phyloP scores from a whole-genome alignment of 352 stramenopile species.

The Globisporangium spinosum region DNA sequence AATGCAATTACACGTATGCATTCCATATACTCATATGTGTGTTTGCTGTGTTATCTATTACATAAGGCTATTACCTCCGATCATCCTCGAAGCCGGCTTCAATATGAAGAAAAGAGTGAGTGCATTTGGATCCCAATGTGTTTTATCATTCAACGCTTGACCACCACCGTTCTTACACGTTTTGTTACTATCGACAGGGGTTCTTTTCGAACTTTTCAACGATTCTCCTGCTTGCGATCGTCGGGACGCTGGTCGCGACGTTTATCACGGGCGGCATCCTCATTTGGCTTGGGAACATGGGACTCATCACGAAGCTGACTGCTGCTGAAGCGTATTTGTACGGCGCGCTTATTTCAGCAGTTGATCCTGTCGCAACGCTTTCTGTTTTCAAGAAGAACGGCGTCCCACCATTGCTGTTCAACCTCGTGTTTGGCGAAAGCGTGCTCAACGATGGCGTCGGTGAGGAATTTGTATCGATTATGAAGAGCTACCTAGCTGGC shows the following conservation, averaged over 20 bases:
- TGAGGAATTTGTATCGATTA: conserved; percentile 36
- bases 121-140: background rate
- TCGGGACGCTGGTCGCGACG: conserved; percentile 74
- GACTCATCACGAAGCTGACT: conserved; percentile 74
- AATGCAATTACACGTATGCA: background rate
- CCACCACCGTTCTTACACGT: conserved; percentile 5
- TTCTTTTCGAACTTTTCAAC: conserved; percentile 88
- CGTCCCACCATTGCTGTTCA: conserved; percentile 88
- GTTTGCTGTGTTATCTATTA: background rate
- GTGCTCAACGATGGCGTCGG: conserved; percentile 94
- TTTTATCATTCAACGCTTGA: background rate
- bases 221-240: conserved; percentile 79
- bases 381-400: conserved; percentile 92
- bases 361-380: conserved; percentile 92
- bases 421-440: conserved; percentile 94
- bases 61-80: conserved; percentile 64
- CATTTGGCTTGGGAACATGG: conserved; percentile 68
- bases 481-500: background rate
- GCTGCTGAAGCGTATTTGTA: conserved; percentile 90
- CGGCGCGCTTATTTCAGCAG: conserved; percentile 90
- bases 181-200: conserved; percentile 32
- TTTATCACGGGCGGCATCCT: conserved; percentile 78
- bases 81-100: conserved; percentile 85
- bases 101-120: conserved; percentile 86
- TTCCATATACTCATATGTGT: background rate